phyloP scores from a whole-genome alignment of 2,329 filamentous ascomycete genomes.

The Botryotinia calthae region DNA sequence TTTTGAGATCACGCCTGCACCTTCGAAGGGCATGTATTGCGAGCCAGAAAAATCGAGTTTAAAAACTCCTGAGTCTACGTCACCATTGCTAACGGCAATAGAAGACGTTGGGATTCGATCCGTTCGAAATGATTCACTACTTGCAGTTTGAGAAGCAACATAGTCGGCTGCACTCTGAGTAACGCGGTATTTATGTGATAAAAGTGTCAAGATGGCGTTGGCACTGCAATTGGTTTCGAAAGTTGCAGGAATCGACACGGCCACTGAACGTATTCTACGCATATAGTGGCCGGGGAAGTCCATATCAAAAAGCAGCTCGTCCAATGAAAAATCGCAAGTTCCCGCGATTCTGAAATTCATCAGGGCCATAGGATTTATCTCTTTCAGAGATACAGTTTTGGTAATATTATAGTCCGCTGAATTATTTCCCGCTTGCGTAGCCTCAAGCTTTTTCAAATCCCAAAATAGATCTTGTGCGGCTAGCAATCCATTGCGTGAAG shows the following conservation, averaged over 20 bases:
- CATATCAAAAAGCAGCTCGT: conserved; percentile 19
- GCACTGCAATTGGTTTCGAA: neutral
- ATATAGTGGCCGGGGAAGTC: conserved; percentile 23
- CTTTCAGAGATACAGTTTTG: conserved; percentile 9
- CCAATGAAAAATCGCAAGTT: conserved; percentile 9
- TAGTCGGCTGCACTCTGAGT: neutral
- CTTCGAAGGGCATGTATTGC: conserved; percentile 42
- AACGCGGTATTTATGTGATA: conserved; percentile 10
- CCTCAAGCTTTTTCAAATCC: conserved; percentile 12
- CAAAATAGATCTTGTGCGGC: conserved; percentile 16
- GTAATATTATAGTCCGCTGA: conserved; percentile 17
- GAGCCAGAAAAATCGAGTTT: conserved; percentile 38
- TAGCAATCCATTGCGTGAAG: conserved; percentile 11
- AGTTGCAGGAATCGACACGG: conserved; percentile 7
- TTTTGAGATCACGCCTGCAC: conserved; percentile 38
- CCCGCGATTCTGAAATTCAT: conserved; percentile 15
- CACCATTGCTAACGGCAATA: conserved; percentile 33
- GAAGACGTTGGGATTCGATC: conserved; percentile 31
- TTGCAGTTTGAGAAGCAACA: neutral
- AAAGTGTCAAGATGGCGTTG: conserved; percentile 4
- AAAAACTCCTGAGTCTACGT: conserved; percentile 40
- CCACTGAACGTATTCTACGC: conserved; percentile 13
- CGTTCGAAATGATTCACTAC: conserved; percentile 15
- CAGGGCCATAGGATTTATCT: conserved; percentile 15
- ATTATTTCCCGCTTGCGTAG: neutral